Conservation (phyloP, 1,284 basidiomycete species). For the Meripilus lineatus region DNA sequence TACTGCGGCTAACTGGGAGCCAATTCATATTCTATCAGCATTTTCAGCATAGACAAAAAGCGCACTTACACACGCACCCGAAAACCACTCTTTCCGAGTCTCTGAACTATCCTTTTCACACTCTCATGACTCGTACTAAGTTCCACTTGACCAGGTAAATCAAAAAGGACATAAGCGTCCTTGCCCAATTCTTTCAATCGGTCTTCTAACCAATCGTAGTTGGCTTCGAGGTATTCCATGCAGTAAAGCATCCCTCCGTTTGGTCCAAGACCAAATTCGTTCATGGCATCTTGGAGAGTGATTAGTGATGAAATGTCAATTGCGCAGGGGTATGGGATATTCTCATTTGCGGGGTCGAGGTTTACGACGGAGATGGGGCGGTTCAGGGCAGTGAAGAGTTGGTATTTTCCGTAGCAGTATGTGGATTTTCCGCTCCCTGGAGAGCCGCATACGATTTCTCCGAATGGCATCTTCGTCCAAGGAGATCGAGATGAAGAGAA, state of each 20-base stretch:
- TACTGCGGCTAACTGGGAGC: constrained; percentile 79
- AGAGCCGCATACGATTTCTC: constrained; percentile 86
- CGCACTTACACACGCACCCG: constrained; percentile 54
- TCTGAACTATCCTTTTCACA: constrained; percentile 74
- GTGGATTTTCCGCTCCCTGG: constrained; percentile 94
- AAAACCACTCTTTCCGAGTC: constrained; percentile 74
- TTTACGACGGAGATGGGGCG: constrained; percentile 91
- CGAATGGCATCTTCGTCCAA: constrained; percentile 64
- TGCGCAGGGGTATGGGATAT: constrained; percentile 87
- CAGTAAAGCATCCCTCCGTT: constrained; percentile 98
- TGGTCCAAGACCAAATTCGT: constrained; percentile 82
- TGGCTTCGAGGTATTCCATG: constrained; percentile 95
- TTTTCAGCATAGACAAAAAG: constrained; percentile 10
- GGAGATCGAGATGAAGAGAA: neutral
- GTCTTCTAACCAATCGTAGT: constrained; percentile 91
- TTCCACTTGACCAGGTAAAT: constrained; percentile 97
- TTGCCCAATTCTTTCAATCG: constrained; percentile 63
- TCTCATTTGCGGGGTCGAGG: constrained; percentile 92
- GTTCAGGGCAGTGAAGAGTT: constrained; percentile 83
- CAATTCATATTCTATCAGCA: constrained; percentile 20
- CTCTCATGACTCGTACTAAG: constrained; percentile 94
- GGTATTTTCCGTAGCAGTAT: constrained; percentile 90
- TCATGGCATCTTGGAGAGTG: constrained; percentile 87
- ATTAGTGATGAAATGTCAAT: constrained; percentile 87
- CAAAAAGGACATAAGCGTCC: constrained; percentile 88